These are phyloP conservation scores for Linaria vulgaris DNA, from an alignment of 257 asterid genomes.

Conservation along the genomic window DNA sequence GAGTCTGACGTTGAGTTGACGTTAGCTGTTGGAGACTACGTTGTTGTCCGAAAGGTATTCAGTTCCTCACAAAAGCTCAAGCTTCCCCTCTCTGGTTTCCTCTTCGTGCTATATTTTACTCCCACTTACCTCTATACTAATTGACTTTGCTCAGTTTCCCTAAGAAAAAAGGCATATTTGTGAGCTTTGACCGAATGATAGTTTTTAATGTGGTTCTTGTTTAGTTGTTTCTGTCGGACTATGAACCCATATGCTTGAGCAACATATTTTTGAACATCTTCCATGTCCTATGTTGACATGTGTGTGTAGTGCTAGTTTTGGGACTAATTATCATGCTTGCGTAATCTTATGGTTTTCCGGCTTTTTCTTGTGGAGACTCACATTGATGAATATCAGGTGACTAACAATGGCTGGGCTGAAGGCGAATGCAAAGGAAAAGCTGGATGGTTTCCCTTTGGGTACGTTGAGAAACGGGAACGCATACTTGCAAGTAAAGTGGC, in stretches of 20 bases:
- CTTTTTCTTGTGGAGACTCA: neutral
- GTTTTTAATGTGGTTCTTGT: no score
- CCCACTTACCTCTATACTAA: neutral
- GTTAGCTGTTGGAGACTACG: slow-evolving; percentile 61
- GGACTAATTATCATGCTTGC: neutral
- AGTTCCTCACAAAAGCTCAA: no score
- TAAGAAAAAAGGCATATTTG: no score
- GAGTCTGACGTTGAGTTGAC: slow-evolving; percentile 69
- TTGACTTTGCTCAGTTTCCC: no score
- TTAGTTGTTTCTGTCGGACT: no score
- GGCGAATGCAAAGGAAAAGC: slow-evolving; percentile 81
- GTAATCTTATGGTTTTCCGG: neutral
- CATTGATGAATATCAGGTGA: slow-evolving; percentile 41
- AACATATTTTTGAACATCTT: no score
- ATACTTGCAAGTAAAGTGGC: slow-evolving; percentile 75
- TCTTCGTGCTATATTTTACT: neutral
- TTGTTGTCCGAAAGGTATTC: slow-evolving; percentile 64
- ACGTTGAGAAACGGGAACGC: slow-evolving; percentile 63
- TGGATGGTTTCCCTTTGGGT: slow-evolving; percentile 71
- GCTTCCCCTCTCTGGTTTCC: neutral
- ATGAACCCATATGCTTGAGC: no score
- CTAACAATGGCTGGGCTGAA: slow-evolving; percentile 75
- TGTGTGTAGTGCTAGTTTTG: no score
- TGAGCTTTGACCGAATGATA: no score
- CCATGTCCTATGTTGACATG: no score